Base-by-base conservation (phyloP, 2,329 filamentous ascomycete species). In the Neonectria hederae region DNA sequence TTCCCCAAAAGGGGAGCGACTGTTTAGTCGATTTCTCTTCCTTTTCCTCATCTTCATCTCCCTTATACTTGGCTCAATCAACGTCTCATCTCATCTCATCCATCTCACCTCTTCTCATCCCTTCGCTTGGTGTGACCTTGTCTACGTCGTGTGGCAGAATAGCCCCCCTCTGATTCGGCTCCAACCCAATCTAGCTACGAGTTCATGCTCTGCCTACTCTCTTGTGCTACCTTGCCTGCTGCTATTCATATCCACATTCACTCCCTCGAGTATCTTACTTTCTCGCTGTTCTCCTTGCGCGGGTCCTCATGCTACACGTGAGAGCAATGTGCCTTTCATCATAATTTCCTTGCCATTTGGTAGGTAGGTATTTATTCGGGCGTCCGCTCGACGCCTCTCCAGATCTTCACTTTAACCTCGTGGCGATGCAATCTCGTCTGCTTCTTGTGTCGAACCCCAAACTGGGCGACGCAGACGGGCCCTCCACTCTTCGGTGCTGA, bases 391-490 rank as follows among this genome's bases (percentile, higher is more conserved):
- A 90, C 88, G 86, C 87, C 80, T 81, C 80, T 81, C 83, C 83
- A 77, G 71, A 85, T 82, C 83, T 84, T 88, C 83, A 88, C 88
- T 90, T 90, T 89, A 90, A 90, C 88, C 88, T 90, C 87, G 84
- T 89, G 86, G 85, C 80, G 79, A 80, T 80, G 79, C 79, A 78
- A 76, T 81, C 79, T 77, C 79, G 76, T 74, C 75, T 69, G 65
- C 64, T 54, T 63, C 51, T 59, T 55, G 10, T 42, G 59, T 59
- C 59, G 60, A 66, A 52, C 59, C 65, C 68, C 66, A 69, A 61
- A 46, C 56, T 68, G 67, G 65, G 68, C 60, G 45, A 60, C 62
- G 69, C 66, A 74, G 73, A 77, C 75, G 78, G 78, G 77, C 79
- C 77, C 80, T 81, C 86, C 86, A 89, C 87, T 89, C 87, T 84